Evolutionary conservation across 2,329 filamentous ascomycete species (phyloP).

Genomic region (Pyrenophora tritici-repentis): DNA sequence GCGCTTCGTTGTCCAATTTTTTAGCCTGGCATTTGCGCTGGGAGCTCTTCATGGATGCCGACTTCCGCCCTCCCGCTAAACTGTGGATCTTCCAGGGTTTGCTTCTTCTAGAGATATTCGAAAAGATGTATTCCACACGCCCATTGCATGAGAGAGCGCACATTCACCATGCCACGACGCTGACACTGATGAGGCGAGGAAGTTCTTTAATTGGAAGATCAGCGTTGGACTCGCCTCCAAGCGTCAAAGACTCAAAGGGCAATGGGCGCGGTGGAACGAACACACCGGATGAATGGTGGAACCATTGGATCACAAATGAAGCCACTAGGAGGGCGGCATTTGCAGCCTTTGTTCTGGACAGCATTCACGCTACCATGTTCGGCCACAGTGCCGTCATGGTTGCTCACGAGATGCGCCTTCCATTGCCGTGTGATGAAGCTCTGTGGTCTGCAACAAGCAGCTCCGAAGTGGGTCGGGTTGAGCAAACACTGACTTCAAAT

Average conservation of each 20-base stretch:
- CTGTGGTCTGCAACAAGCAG: conserved; percentile 91
- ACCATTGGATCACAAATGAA: conserved; percentile 93
- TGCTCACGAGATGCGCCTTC: conserved; percentile 89
- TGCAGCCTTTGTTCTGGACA: conserved; percentile 92
- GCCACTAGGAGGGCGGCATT: conserved; percentile 88
- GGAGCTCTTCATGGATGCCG: conserved; percentile 90
- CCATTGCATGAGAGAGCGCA: conserved; percentile 92
- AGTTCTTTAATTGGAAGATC: conserved; percentile 88
- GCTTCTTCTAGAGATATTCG: conserved; percentile 86
- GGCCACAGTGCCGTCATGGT: conserved; percentile 97
- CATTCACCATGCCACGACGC: conserved; percentile 93
- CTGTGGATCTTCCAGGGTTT: conserved; percentile 95
- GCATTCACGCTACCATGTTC: conserved; percentile 96
- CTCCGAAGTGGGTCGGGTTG: conserved; percentile 81
- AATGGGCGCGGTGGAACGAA: conserved; percentile 58
- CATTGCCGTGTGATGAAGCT: conserved; percentile 88
- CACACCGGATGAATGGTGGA: conserved; percentile 89
- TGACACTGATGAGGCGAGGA: conserved; percentile 92
- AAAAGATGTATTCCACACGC: conserved; percentile 96
- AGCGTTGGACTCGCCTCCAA: conserved; percentile 81
- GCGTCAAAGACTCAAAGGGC: conserved; percentile 66
- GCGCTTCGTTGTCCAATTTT: conserved; percentile 86
- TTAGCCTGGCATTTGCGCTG: conserved; percentile 91
- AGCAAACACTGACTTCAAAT: conserved; percentile 77
- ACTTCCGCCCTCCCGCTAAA: conserved; percentile 90